These are phyloP conservation scores for Xerocomellus amylosporus DNA, from an alignment of 768 basidiomycete species.

Conservation along the genomic window DNA sequence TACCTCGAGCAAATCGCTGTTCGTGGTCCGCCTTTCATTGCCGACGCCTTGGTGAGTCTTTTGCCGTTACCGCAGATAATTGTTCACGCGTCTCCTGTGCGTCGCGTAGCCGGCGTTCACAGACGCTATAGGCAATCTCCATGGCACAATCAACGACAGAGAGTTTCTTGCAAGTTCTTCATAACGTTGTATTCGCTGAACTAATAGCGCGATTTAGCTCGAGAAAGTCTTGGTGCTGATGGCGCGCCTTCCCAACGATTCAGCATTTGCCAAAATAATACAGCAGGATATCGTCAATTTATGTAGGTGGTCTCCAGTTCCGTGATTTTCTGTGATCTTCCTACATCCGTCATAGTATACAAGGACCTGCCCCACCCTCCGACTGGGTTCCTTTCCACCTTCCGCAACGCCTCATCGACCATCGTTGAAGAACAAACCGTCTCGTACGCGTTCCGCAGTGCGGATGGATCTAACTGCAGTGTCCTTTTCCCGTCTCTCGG, in stretches of 20 bases:
- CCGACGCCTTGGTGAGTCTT: conserved; percentile 29
- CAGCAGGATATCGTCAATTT: conserved; percentile 53
- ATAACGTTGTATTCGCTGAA: background rate
- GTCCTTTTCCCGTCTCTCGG: conserved; percentile 54
- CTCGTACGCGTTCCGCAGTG: conserved; percentile 53
- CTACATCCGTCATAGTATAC: conserved; percentile 48
- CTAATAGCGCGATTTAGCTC: conserved; percentile 42
- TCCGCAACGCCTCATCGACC: conserved; percentile 3
- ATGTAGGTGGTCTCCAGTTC: conserved; percentile 47
- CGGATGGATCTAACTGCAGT: conserved; percentile 63
- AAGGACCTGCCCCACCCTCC: conserved; percentile 81
- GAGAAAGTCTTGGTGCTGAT: conserved; percentile 61
- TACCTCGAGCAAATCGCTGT: conserved; percentile 30
- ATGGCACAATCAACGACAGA: conserved; percentile 54
- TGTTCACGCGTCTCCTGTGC: background rate
- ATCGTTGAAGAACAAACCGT: conserved; percentile 13
- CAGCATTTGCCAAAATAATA: conserved; percentile 32
- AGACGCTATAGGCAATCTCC: conserved; percentile 46
- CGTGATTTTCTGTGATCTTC: background rate
- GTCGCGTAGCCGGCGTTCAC: conserved; percentile 42
- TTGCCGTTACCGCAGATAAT: background rate
- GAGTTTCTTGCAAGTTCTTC: conserved; percentile 48
- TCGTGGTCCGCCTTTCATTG: conserved; percentile 26
- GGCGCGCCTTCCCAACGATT: conserved; percentile 45
- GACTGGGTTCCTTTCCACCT: conserved; percentile 43